A percentile compares a stretch with the other conserved stretches of the same genome.
These are phyloP conservation scores for Gossypium schwendimanii DNA, from an alignment of 441 rosid genomes.

Conservation along the genomic window DNA sequence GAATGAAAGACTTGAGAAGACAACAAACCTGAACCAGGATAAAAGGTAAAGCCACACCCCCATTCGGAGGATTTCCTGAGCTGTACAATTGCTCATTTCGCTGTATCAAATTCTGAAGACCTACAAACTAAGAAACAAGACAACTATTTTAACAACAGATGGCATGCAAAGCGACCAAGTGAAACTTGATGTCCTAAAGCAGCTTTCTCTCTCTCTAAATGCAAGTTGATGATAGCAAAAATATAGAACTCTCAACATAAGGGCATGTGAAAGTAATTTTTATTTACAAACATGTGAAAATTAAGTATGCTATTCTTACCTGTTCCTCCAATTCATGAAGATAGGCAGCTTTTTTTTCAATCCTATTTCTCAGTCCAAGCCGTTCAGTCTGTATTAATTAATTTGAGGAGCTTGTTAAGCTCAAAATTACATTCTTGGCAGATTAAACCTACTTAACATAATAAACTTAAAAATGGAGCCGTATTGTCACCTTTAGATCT, in stretches of 20 bases:
- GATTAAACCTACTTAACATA: conserved; percentile 8
- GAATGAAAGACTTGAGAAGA: conserved; percentile 8
- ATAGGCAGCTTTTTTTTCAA: conserved; percentile 84
- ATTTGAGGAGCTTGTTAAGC: conserved; percentile 15
- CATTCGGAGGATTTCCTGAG: conserved; percentile 76
- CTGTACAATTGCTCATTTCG: conserved; percentile 76
- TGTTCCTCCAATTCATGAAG: conserved; percentile 89
- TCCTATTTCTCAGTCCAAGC: conserved; percentile 60
- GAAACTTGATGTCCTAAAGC: neutral
- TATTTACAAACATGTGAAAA: conserved; percentile 5
- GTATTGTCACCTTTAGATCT: conserved; percentile 70
- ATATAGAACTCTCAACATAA: neutral
- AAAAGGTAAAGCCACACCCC: conserved; percentile 91
- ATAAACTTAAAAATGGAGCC: conserved; percentile 13
- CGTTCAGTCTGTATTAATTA: conserved; percentile 53
- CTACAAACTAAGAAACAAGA: conserved; percentile 48
- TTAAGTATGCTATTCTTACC: conserved; percentile 34
- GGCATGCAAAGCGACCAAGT: neutral
- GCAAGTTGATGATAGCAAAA: neutral
- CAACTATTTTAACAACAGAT: conserved; percentile 9
- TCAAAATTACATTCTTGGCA: conserved; percentile 18
- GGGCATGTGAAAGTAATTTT: conserved; percentile 2
- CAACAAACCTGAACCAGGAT: conserved; percentile 86
- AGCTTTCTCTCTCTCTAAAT: neutral
- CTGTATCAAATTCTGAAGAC: conserved; percentile 79